Evolutionary conservation across 2,329 filamentous ascomycete genomes (phyloP).

Genomic region (Colletotrichum theobromicola): DNA sequence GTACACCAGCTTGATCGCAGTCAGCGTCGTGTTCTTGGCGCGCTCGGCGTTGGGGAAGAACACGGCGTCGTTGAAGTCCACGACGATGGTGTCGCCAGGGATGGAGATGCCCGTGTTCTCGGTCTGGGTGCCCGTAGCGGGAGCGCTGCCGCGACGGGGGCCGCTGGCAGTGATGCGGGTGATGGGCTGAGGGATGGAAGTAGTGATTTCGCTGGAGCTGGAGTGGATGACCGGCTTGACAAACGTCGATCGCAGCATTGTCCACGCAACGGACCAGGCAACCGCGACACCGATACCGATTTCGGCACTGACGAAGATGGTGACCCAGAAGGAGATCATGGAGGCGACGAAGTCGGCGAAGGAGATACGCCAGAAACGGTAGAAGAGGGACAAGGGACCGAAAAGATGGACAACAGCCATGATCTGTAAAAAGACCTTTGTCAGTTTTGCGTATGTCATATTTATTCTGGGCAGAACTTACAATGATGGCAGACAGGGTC

Average conservation of each 20-base stretch:
- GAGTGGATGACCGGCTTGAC: slow-evolving; percentile 19
- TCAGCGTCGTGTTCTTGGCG: slow-evolving; percentile 38
- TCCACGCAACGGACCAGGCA: slow-evolving; percentile 68
- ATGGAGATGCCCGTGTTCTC: slow-evolving; percentile 26
- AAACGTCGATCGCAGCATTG: slow-evolving; percentile 49
- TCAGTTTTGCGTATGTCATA: background rate
- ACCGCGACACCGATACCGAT: slow-evolving; percentile 64
- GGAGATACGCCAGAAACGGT: slow-evolving; percentile 69
- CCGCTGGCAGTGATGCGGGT: slow-evolving; percentile 31
- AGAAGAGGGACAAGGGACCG: slow-evolving; percentile 51
- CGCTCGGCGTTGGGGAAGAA: slow-evolving; percentile 67
- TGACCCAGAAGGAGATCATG: slow-evolving; percentile 70
- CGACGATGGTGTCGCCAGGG: slow-evolving; percentile 57
- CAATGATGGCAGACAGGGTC: slow-evolving; percentile 69
- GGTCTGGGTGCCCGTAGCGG: slow-evolving; percentile 32
- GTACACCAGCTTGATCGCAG: slow-evolving; percentile 49
- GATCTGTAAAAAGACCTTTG: background rate
- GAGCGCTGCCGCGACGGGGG: slow-evolving; percentile 28
- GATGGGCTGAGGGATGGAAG: slow-evolving; percentile 46
- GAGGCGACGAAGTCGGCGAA: slow-evolving; percentile 68
- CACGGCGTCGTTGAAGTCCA: slow-evolving; percentile 61
- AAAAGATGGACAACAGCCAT: slow-evolving; percentile 17
- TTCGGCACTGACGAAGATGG: slow-evolving; percentile 65
- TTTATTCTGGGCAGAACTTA: slow-evolving; percentile 53
- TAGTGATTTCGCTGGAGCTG: background rate